Conservation (phyloP, 78 protist genomes). For the Cavenderia fasciculata region DNA sequence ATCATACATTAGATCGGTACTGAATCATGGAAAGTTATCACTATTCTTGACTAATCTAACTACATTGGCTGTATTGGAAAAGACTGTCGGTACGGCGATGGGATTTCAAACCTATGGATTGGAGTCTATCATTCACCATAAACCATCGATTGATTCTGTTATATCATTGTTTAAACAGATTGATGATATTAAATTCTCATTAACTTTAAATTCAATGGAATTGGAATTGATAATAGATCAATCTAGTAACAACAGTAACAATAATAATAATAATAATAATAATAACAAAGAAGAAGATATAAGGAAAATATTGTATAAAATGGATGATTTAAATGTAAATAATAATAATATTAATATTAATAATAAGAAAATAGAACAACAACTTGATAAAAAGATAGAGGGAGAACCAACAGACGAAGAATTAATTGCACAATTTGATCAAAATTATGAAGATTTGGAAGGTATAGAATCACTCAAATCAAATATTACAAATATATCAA, state of each 20-base stretch:
- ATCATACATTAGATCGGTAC: conserved; percentile 33
- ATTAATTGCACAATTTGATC: not conserved
- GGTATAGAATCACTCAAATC: not conserved
- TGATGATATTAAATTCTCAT: conserved; percentile 28
- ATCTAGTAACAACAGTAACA: not conserved
- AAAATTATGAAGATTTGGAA: not conserved
- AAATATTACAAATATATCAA: not conserved
- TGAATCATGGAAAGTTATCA: not conserved
- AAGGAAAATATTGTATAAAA: not conserved
- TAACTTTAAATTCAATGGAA: not conserved
- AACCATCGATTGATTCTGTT: not conserved
- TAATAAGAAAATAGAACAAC: not conserved
- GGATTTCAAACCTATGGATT: no score
- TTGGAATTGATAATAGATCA: conserved; percentile 27
- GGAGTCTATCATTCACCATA: conserved; percentile 1
- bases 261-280: conserved; percentile 23
- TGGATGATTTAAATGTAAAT: not conserved
- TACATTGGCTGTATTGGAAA: not conserved
- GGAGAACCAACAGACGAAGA: not conserved
- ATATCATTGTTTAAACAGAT: conserved; percentile 16
- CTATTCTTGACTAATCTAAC: not conserved
- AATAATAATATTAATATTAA: conserved; percentile 16
- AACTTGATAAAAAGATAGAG: not conserved
- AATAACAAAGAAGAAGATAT: not conserved
- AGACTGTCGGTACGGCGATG: no score